These are phyloP conservation scores for Candida coquimbonensis DNA, from an alignment of 805 yeast genomes.

Conservation along the genomic window DNA sequence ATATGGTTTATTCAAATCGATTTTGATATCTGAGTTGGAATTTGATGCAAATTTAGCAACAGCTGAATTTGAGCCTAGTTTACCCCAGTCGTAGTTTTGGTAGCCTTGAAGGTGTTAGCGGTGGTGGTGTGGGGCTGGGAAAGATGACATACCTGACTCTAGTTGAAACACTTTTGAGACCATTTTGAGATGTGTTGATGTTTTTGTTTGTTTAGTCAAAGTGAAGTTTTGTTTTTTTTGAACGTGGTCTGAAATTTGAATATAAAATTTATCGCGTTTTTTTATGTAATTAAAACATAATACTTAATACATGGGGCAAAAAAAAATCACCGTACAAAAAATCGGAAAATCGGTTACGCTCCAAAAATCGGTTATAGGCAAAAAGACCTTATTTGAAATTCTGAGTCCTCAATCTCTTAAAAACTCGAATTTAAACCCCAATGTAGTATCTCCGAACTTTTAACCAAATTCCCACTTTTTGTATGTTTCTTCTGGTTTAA, in stretches of 20 bases:
- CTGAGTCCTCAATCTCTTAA: no score
- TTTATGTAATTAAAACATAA: no score
- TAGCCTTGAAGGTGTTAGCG: conserved; percentile 33
- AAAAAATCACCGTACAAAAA: no score
- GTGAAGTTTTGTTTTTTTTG: not conserved
- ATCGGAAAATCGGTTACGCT: no score
- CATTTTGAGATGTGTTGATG: conserved; percentile 13
- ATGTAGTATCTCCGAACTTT: no score
- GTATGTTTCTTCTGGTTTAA: no score
- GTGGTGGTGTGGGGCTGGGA: not conserved
- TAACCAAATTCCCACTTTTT: no score
- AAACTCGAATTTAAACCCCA: no score
- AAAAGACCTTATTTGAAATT: no score
- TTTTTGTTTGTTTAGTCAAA: not conserved
- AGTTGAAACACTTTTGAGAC: conserved; percentile 31
- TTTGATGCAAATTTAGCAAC: conserved; percentile 82
- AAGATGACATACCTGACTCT: conserved; percentile 29
- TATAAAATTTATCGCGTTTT: not conserved
- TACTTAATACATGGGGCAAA: no score
- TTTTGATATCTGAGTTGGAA: conserved; percentile 52
- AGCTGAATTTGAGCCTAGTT: conserved; percentile 74
- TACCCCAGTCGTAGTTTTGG: conserved; percentile 86
- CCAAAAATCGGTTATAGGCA: no score
- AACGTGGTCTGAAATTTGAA: not conserved
- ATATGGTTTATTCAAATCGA: conserved; percentile 77